Evolutionary conservation across 1,139 yeast species (phyloP).

Genomic region (Taphrina communis): DNA sequence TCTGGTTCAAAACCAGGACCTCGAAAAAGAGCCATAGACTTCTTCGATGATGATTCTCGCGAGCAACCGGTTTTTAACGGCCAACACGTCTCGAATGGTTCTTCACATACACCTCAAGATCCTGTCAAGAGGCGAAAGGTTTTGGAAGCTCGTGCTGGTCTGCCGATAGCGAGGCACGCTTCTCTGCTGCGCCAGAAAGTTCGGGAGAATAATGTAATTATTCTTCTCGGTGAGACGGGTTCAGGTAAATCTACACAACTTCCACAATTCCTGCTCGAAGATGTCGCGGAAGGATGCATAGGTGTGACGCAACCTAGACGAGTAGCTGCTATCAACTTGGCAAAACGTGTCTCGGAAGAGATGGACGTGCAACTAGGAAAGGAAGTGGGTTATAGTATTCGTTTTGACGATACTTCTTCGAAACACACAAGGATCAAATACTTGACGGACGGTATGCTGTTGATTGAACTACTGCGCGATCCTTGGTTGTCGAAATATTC

Average conservation of each 20-base stretch:
- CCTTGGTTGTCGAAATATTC: constrained; percentile 67
- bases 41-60: constrained; percentile 20
- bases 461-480: constrained; percentile 87
- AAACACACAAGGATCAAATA: constrained; percentile 73
- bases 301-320: constrained; percentile 98
- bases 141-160: constrained; percentile 22
- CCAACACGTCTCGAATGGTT: neutral
- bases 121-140: constrained; percentile 35
- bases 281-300: constrained; percentile 58
- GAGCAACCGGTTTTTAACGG: neutral
- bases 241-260: constrained; percentile 96
- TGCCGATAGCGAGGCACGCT: constrained; percentile 57
- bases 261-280: constrained; percentile 69
- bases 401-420: constrained; percentile 69
- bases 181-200: constrained; percentile 67
- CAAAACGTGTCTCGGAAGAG: constrained; percentile 91
- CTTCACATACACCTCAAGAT: constrained; percentile 8
- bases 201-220: constrained; percentile 65
- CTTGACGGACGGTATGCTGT: constrained; percentile 95
- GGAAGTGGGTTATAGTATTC: constrained; percentile 91
- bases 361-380: constrained; percentile 69
- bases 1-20: neutral
- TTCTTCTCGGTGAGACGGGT: constrained; percentile 95
- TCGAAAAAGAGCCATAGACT: constrained; percentile 30
- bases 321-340: constrained; percentile 95